phyloP scores from a whole-genome alignment of 139 green algal species.

The Monoraphidium neglectum region DNA sequence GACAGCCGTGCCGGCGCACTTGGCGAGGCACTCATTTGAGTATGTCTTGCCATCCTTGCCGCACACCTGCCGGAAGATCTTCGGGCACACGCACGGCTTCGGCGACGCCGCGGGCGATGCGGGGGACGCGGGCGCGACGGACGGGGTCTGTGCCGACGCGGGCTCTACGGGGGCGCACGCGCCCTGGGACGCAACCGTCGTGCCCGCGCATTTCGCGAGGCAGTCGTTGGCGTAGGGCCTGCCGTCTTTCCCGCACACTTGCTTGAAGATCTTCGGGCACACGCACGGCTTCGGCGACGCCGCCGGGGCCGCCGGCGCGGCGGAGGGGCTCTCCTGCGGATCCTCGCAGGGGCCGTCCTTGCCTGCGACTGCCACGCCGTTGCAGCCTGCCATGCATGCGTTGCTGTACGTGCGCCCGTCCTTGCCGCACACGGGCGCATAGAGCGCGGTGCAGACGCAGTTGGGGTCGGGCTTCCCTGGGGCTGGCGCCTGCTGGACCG shows the following conservation, averaged over 20 bases:
- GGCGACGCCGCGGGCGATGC: too few relatives aligned
- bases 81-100: slow-evolving; percentile 19
- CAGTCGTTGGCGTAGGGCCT: slow-evolving; percentile 40
- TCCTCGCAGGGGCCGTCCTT: slow-evolving; percentile 3
- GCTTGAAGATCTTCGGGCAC: slow-evolving; percentile 28
- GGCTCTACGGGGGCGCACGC: slow-evolving; percentile 8
- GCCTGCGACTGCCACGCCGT: not conserved
- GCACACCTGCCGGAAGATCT: slow-evolving; percentile 31
- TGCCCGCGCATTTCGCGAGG: slow-evolving; percentile 15
- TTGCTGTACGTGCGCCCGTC: slow-evolving; percentile 29
- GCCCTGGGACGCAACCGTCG: slow-evolving; percentile 8
- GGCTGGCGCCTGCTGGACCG: not conserved
- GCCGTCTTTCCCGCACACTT: slow-evolving; percentile 32
- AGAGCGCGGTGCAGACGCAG: slow-evolving; percentile 7
- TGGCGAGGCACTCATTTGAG: slow-evolving; percentile 26
- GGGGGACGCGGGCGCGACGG: not conserved
- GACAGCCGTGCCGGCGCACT: slow-evolving; percentile 18
- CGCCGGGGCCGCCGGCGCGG: not conserved
- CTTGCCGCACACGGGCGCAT: slow-evolving; percentile 29
- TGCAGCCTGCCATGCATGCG: slow-evolving; percentile 7
- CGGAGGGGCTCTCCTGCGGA: not conserved
- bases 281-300: slow-evolving; percentile 2
- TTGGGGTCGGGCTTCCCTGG: not conserved
- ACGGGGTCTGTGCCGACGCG: not conserved
- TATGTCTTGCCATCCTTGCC: slow-evolving; percentile 35